Percentiles rank a stretch among this genome's conserved stretches.
Evolutionary conservation across 345 rosid species (phyloP).

Genomic region (Salix brachista): DNA sequence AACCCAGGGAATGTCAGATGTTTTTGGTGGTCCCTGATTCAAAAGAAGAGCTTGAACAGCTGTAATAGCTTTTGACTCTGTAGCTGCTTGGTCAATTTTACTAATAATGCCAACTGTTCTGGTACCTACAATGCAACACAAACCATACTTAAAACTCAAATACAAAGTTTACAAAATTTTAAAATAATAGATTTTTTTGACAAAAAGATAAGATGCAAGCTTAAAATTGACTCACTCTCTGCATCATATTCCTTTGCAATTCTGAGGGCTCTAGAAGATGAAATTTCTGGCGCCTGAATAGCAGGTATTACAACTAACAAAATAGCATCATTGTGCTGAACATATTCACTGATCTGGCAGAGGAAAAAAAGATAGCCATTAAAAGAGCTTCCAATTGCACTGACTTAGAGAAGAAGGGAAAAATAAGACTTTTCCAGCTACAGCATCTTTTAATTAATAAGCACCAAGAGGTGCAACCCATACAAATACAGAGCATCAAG

Average conservation of each 20-base stretch:
- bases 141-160: not conserved
- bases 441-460: not conserved
- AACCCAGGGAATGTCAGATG: constrained; percentile 94
- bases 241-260: constrained; percentile 90
- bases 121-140: constrained; percentile 52
- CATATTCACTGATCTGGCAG: constrained; percentile 68
- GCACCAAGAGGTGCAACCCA: not conserved
- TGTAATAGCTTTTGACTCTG: constrained; percentile 82
- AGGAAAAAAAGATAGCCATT: constrained; percentile 12
- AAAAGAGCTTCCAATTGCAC: constrained; percentile 9
- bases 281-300: constrained; percentile 80
- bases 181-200: not conserved
- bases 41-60: constrained; percentile 92
- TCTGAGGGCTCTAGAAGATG: constrained; percentile 84
- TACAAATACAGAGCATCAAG: not conserved
- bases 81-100: constrained; percentile 92
- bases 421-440: not conserved
- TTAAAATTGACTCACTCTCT: constrained; percentile 51
- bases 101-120: constrained; percentile 89
- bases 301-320: constrained; percentile 89
- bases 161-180: not conserved
- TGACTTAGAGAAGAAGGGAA: not conserved
- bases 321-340: constrained; percentile 83
- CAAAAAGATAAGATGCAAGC: not conserved
- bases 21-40: constrained; percentile 92